These are phyloP conservation scores for Thyridium curvatum DNA, from an alignment of 2,329 filamentous ascomycete species.

Conservation along the genomic window DNA sequence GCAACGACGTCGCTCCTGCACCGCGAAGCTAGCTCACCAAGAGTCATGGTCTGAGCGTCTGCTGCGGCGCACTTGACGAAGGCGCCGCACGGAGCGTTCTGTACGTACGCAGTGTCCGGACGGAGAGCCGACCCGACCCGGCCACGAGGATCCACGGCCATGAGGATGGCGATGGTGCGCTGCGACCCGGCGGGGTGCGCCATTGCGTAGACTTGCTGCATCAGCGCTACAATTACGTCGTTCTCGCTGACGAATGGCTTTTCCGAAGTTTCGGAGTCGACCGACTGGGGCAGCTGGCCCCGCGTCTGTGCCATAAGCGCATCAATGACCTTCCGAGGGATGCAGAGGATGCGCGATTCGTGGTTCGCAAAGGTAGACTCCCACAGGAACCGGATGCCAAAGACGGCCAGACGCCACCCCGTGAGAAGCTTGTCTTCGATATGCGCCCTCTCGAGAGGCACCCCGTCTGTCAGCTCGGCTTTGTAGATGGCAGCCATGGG, in stretches of 20 bases:
- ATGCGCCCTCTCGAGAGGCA: too few relatives aligned
- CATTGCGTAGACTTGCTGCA: slow-evolving; percentile 13
- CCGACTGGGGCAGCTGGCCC: slow-evolving; percentile 15
- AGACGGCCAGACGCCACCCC: slow-evolving; percentile 19
- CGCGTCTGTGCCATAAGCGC: slow-evolving; percentile 21
- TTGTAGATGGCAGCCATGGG: slow-evolving; percentile 13
- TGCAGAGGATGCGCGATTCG: slow-evolving; percentile 29
- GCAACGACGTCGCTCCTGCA: slow-evolving; percentile 6
- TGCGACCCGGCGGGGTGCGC: slow-evolving; percentile 10
- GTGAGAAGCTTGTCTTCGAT: slow-evolving; percentile 13
- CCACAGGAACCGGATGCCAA: slow-evolving; percentile 25
- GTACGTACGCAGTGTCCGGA: slow-evolving; percentile 15
- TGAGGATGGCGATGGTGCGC: slow-evolving; percentile 25
- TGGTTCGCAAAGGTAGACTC: slow-evolving; percentile 21
- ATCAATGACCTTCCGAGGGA: slow-evolving; percentile 24
- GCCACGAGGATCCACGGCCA: slow-evolving; percentile 30
- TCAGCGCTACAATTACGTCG: slow-evolving; percentile 37
- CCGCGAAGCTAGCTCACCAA: slow-evolving; percentile 10
- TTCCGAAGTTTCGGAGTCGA: too few relatives aligned
- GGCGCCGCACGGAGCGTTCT: slow-evolving; percentile 9
- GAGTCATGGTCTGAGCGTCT: slow-evolving; percentile 3
- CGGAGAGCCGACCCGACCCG: slow-evolving; percentile 20
- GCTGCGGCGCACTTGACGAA: slow-evolving; percentile 1
- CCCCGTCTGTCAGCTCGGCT: too few relatives aligned
- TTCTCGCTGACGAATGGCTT: slow-evolving; percentile 34